Conservation (phyloP, 2,329 filamentous ascomycete genomes). For the Fusarium circinatum region DNA sequence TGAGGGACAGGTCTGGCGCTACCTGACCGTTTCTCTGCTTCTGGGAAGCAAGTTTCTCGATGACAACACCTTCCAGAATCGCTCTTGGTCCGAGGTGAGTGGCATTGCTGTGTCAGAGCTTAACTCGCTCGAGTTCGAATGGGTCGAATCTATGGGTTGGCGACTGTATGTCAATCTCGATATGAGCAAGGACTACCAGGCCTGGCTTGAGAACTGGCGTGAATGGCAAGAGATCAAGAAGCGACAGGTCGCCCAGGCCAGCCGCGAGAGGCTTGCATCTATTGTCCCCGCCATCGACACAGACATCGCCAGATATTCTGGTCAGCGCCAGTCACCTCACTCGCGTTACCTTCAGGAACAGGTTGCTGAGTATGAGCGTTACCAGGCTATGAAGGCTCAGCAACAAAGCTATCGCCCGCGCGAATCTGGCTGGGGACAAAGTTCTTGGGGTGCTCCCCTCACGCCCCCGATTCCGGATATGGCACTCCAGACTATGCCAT, state of each 20-base stretch:
- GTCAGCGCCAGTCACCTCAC: conserved; percentile 51
- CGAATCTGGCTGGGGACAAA: conserved; percentile 58
- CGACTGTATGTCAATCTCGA: conserved; percentile 87
- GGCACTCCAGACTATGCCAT: conserved; percentile 68
- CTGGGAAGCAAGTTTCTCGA: conserved; percentile 96
- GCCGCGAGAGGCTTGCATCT: conserved; percentile 61
- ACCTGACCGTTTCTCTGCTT: conserved; percentile 85
- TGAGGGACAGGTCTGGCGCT: conserved; percentile 83
- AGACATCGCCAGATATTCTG: conserved; percentile 52
- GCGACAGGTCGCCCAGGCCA: conserved; percentile 59
- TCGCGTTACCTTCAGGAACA: conserved; percentile 65
- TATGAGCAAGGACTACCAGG: conserved; percentile 75
- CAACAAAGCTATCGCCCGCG: conserved; percentile 55
- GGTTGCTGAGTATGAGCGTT: conserved; percentile 63
- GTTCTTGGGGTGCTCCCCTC: conserved; percentile 60
- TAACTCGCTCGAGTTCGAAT: conserved; percentile 87
- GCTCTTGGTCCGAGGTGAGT: conserved; percentile 95
- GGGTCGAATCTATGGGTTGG: conserved; percentile 86
- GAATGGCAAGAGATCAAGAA: conserved; percentile 68
- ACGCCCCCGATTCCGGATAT: conserved; percentile 71
- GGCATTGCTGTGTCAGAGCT: conserved; percentile 86
- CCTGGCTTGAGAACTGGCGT: conserved; percentile 70
- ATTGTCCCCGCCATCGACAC: conserved; percentile 61
- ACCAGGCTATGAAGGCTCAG: conserved; percentile 57
- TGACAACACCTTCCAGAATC: conserved; percentile 97